phyloP scores from a whole-genome alignment of 345 rosid genomes.

The Arabidopsis thaliana region DNA sequence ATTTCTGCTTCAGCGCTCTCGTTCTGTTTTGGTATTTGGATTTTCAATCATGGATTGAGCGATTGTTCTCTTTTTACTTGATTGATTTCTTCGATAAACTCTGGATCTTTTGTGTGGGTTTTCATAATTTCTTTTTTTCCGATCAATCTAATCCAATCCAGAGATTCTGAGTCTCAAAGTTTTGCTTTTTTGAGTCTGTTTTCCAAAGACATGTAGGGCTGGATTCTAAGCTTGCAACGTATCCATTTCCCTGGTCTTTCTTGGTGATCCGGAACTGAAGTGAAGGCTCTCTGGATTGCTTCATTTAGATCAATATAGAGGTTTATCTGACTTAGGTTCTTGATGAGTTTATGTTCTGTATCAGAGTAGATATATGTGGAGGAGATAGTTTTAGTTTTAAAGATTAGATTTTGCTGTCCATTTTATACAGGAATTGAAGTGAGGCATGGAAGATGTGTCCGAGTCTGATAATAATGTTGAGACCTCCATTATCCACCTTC shows the following conservation, averaged over 20 bases:
- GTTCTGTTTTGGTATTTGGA: neutral
- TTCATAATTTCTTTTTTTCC: neutral
- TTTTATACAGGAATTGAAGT: slow-evolving; percentile 16
- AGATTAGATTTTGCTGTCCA: slow-evolving; percentile 13
- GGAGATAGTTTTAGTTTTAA: neutral
- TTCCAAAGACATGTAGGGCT: neutral
- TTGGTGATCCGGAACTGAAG: slow-evolving; percentile 9
- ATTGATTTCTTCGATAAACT: neutral
- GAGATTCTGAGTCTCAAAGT: slow-evolving; percentile 14
- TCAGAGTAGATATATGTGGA: neutral
- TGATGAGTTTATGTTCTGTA: slow-evolving; percentile 33
- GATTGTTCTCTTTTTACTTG: neutral
- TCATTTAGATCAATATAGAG: slow-evolving; percentile 47
- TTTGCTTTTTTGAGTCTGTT: neutral
- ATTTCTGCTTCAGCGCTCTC: neutral
- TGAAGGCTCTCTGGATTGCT: neutral
- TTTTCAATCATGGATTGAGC: neutral
- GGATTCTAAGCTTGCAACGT: slow-evolving; percentile 13
- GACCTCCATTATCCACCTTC: slow-evolving; percentile 59
- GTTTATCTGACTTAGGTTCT: slow-evolving; percentile 55
- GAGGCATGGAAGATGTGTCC: slow-evolving; percentile 53
- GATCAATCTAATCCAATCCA: slow-evolving; percentile 2
- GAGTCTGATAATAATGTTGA: slow-evolving; percentile 36
- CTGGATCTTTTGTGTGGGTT: neutral
- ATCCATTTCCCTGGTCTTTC: neutral